Evolutionary conservation across 2,329 filamentous ascomycete species (phyloP), one percentile per base, ranked within the genome.

Genomic region (Microcera coccophila): DNA sequence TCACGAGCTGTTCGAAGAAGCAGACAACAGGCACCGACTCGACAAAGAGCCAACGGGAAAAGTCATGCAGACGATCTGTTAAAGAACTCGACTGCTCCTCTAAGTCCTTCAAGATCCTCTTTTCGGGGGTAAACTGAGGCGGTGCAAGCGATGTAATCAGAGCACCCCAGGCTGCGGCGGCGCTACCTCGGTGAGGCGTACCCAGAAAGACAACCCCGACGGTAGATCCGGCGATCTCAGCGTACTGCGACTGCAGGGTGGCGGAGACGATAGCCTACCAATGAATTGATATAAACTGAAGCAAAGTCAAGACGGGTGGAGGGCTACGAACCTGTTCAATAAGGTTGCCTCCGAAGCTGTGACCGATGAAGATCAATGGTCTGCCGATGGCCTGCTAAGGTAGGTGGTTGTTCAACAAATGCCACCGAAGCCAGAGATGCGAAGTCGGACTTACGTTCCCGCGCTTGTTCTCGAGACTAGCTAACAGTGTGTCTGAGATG

Each of bases 261-360:
- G n/a, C n/a, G n/a, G n/a, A n/a, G n/a, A n/a, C n/a, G n/a, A n/a
- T n/a, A n/a, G n/a, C n/a, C n/a, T n/a, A n/a, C n/a, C n/a, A n/a
- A n/a, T n/a, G n/a, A n/a, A n/a, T n/a, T n/a, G n/a, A n/a, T n/a
- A n/a, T n/a, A n/a, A n/a, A n/a, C n/a, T n/a, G n/a, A n/a, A n/a
- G n/a, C n/a, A n/a, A n/a, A n/a, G n/a, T n/a, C n/a, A n/a, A n/a
- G n/a, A n/a, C n/a, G n/a, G n/a, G n/a, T 47, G 32, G 19, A 10
- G n/a, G 14, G 16, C 32, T 17, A 43, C 37, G 33, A 9, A 50
- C 53, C 26, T 49, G 42, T 11, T 48, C 11, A 15, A 55, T 48
- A 20, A 55, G 48, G 36, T 44, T 44, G 16, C 53, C 52, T 12
- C 52, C 52, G 1, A 55, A 43, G 21, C 53, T 55, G 24, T 55